Conservation (phyloP, 2,329 filamentous ascomycete genomes). For the Tolypocladium album region DNA sequence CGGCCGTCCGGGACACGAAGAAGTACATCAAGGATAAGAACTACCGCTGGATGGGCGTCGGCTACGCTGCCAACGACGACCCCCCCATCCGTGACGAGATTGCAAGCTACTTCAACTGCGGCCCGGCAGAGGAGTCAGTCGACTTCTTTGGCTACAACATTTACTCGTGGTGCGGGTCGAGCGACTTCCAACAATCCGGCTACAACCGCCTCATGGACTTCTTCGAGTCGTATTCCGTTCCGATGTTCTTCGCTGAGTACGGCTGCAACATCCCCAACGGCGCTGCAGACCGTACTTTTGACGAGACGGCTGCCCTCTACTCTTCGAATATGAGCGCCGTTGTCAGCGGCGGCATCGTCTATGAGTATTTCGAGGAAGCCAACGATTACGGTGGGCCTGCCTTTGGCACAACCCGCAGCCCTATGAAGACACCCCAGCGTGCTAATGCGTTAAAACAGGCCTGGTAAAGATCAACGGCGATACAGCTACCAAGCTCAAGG, state of each 20-base stretch:
- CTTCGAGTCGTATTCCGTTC: constrained; percentile 82
- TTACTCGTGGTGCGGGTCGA: constrained; percentile 96
- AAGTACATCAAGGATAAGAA: constrained; percentile 78
- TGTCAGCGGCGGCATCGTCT: constrained; percentile 94
- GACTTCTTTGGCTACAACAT: constrained; percentile 99
- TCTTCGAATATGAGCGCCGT: constrained; percentile 69
- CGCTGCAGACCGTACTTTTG: constrained; percentile 62
- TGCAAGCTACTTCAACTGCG: constrained; percentile 92
- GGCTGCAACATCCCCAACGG: constrained; percentile 69
- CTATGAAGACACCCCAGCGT: too few species aligned
- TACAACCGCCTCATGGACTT: constrained; percentile 77
- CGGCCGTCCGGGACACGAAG: constrained; percentile 93
- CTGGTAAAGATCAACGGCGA: constrained; percentile 52
- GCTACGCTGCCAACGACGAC: constrained; percentile 95
- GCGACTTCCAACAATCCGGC: constrained; percentile 63
- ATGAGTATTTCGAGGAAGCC: constrained; percentile 91
- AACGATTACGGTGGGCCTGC: constrained; percentile 67
- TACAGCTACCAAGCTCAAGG: constrained; percentile 54
- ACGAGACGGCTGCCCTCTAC: constrained; percentile 77
- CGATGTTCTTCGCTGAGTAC: constrained; percentile 97
- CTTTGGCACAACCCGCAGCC: neutral
- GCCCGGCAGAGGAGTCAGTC: constrained; percentile 51
- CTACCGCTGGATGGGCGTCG: constrained; percentile 76
- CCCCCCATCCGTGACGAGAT: constrained; percentile 69
- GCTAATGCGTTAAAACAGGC: constrained; percentile 27